Percentiles rank a stretch among this genome's conserved stretches.
phyloP scores from a whole-genome alignment of 2,329 filamentous ascomycete species.

The Aspergillus fijiensis region DNA sequence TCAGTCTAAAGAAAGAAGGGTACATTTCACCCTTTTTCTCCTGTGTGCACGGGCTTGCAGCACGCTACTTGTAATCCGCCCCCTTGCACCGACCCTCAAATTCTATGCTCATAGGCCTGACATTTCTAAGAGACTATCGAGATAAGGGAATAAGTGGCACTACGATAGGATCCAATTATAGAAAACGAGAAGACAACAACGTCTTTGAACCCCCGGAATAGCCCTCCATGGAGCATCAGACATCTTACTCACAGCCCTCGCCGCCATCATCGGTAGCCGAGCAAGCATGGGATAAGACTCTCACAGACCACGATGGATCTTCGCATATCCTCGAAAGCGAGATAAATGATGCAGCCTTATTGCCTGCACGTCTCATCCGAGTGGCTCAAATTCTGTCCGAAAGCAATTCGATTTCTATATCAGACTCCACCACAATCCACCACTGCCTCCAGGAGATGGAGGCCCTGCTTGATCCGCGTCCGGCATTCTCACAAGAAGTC shows the following conservation, averaged over 20 bases:
- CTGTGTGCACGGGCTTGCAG: conserved; percentile 3
- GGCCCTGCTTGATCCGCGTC: conserved; percentile 26
- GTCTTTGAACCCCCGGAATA: background rate
- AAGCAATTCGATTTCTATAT: conserved; percentile 25
- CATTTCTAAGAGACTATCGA: background rate
- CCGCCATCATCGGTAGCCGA: conserved; percentile 27
- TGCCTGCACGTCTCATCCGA: conserved; percentile 30
- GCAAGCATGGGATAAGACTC: conserved; percentile 24
- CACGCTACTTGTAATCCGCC: background rate
- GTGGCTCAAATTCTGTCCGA: conserved; percentile 33
- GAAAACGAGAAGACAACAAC: conserved; percentile 1
- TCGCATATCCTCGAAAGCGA: conserved; percentile 1
- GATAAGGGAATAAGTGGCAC: background rate
- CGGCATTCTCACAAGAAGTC: conserved; percentile 21
- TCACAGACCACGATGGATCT: conserved; percentile 8
- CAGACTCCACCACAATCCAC: conserved; percentile 33
- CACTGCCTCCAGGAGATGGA: conserved; percentile 42
- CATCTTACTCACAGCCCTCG: conserved; percentile 10
- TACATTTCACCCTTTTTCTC: background rate
- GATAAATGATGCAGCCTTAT: conserved; percentile 7
- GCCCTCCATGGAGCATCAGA: conserved; percentile 10
- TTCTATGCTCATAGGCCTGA: background rate
- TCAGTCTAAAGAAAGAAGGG: background rate
- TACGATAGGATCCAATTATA: background rate
- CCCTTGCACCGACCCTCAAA: background rate